Evolutionary conservation across 208 protist species (phyloP), one percentile per base, ranked within the genome.

Genomic region (Trypanosoma cruzi): DNA sequence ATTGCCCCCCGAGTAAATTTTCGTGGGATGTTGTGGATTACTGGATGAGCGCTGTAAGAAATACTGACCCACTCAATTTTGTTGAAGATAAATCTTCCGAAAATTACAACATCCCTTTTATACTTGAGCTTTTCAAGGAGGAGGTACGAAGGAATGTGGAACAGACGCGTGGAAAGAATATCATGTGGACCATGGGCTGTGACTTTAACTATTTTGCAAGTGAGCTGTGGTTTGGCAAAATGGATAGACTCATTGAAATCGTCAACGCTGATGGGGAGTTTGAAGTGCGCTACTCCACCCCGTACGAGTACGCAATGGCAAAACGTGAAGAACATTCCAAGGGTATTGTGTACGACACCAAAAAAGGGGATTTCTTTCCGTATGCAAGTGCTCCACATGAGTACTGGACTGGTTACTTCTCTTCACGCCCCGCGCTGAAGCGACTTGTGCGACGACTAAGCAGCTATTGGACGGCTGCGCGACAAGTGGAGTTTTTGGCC

Each of bases 331-430:
- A 68, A 37, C 46, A 24, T 5, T 0, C 18, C 22, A 24, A 46
- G 3, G 50, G 34, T 31, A 0, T 68, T 57, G 13, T 48, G 20
- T 68, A 68, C 44, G 50, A 68, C 18, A 57, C 64, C 1, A 63
- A 64, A n/a, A 59, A 70, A 36, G 71, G 46, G n/a, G 85, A 91
- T 58, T 82, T 89, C 64, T 86, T 89, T 54, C 85, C 82, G 3
- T 83, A 86, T 60, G 77, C 80, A 22, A 81, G 86, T 58, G 34
- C 50, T 32, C 20, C n/a, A 22, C 67, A 80, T 52, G 16, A 55
- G 28, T 90, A 73, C 59, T 93, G 88, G 88, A 86, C 81, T 6
- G 88, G 88, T 40, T 94, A 89, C 73, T 92, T 87, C 62, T 79
- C 84, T 6, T 86, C 76, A 26, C 64, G 83, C 6, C 74, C 82